Evolutionary conservation across 2,329 filamentous ascomycete species (phyloP).

Genomic region (Colletotrichum melonis): DNA sequence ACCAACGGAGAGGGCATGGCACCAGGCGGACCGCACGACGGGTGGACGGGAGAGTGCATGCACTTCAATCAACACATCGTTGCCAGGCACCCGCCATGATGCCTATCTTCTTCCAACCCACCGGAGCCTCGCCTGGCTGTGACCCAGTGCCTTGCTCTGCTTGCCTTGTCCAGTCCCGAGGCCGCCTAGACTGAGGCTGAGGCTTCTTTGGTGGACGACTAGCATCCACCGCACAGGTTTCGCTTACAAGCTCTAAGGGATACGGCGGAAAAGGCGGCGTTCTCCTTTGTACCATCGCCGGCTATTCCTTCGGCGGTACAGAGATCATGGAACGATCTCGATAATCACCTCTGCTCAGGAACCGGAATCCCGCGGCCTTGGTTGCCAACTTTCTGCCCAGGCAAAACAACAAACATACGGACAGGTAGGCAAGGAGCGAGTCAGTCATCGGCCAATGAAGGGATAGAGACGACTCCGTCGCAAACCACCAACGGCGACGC

Average conservation of each 20-base stretch:
- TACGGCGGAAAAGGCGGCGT: neutral
- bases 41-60: neutral
- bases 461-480: neutral
- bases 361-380: conserved; percentile 4
- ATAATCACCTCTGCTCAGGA: neutral
- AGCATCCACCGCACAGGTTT: neutral
- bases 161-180: neutral
- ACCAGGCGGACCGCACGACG: neutral
- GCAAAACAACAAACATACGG: neutral
- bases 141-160: neutral
- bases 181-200: neutral
- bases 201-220: neutral
- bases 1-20: neutral
- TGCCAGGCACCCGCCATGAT: neutral
- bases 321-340: neutral
- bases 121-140: neutral
- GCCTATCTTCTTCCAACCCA: neutral
- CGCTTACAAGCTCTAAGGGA: neutral
- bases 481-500: neutral
- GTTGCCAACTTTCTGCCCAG: neutral
- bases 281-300: neutral
- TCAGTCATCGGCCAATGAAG: neutral
- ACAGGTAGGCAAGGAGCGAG: neutral
- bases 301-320: neutral
- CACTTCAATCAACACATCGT: neutral